These are phyloP conservation scores for Musa schizocarpa DNA, from an alignment of 176 grass and related monocot genomes.

Conservation along the genomic window DNA sequence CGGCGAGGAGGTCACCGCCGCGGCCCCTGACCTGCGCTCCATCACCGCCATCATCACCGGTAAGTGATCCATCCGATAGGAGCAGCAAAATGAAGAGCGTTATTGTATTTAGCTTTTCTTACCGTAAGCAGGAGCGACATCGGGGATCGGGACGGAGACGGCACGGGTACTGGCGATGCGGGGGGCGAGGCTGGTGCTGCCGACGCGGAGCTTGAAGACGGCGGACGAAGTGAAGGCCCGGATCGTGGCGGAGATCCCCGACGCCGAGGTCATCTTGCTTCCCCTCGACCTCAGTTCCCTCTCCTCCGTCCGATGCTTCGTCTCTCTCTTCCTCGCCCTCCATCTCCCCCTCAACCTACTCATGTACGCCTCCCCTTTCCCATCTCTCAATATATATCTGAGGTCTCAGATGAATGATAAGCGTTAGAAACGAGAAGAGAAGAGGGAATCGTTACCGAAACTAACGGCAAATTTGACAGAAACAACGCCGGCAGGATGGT, in stretches of 20 bases:
- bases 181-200: slow-evolving; percentile 65
- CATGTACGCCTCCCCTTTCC: slow-evolving; percentile 27
- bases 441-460: neutral
- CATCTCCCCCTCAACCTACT: slow-evolving; percentile 79
- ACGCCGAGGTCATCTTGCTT: slow-evolving; percentile 50
- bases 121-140: slow-evolving; percentile 49
- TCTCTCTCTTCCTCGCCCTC: slow-evolving; percentile 44
- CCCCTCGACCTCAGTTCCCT: slow-evolving; percentile 93
- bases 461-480: slow-evolving; percentile 26
- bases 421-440: too few species aligned
- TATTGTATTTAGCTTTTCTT: neutral
- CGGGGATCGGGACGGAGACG: slow-evolving; percentile 85
- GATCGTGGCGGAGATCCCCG: slow-evolving; percentile 45
- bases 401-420: neutral
- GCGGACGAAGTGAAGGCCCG: slow-evolving; percentile 63
- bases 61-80: neutral
- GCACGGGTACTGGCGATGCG: slow-evolving; percentile 80
- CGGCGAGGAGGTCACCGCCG: slow-evolving; percentile 46
- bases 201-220: slow-evolving; percentile 61
- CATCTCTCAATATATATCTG: neutral
- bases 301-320: slow-evolving; percentile 70
- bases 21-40: slow-evolving; percentile 26
- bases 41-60: slow-evolving; percentile 78
- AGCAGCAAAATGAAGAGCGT: neutral
- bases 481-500: slow-evolving; percentile 97